Conservation (phyloP, 805 yeast species). For the Kurtzmaniella cleridarum region DNA sequence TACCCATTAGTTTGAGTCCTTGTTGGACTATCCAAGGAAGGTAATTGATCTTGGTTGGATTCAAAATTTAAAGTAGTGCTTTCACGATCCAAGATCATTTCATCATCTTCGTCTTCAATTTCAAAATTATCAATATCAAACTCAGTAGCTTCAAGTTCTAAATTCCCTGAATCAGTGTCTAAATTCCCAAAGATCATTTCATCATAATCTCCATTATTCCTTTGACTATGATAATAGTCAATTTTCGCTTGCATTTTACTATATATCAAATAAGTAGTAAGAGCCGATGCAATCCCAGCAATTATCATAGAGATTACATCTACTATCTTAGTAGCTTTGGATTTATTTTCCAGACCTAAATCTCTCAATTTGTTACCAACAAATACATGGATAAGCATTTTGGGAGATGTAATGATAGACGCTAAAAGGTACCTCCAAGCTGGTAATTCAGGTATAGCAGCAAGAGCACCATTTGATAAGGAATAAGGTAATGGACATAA, state of each 20-base stretch:
- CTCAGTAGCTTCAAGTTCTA: constrained; percentile 33
- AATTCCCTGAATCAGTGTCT: constrained; percentile 27
- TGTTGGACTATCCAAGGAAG: neutral
- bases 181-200: constrained; percentile 36
- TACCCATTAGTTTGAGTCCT: constrained; percentile 7
- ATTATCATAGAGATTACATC: constrained; percentile 58
- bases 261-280: constrained; percentile 67
- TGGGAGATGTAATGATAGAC: constrained; percentile 74
- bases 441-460: constrained; percentile 75
- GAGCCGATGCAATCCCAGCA: constrained; percentile 48
- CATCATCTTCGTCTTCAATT: constrained; percentile 32
- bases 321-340: constrained; percentile 46
- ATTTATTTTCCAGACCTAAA: constrained; percentile 53
- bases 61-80: neutral
- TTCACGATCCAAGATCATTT: neutral
- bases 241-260: constrained; percentile 41
- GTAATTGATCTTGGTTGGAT: constrained; percentile 1
- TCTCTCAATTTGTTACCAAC: constrained; percentile 71
- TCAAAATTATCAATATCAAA: constrained; percentile 38
- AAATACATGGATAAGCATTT: constrained; percentile 67
- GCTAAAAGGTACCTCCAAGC: constrained; percentile 62
- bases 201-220: constrained; percentile 19
- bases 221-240: constrained; percentile 17
- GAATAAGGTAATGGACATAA: constrained; percentile 93
- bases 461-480: constrained; percentile 85